Evolutionary conservation across 352 stramenopile species (phyloP), one percentile per base, ranked within the genome.

Genomic region (Globisporangium mamillatum): DNA sequence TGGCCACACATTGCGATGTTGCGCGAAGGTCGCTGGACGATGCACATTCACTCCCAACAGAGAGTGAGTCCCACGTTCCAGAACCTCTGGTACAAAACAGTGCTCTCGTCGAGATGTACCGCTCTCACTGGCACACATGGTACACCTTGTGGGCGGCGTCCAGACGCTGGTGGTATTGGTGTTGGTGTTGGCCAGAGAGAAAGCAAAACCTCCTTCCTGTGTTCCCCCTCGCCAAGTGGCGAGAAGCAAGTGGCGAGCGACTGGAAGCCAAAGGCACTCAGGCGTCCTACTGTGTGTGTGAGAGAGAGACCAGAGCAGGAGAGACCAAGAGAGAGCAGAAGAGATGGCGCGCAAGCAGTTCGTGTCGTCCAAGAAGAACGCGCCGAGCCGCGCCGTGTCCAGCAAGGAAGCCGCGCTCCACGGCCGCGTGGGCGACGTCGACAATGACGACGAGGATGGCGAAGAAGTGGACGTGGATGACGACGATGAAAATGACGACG

Each of bases 301-400:
- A 36, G 32, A 36, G 12, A 7, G 25, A 60, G 41, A 59, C 56
- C 38, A 18, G 16, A 50, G 41, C 10, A 46, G 38, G 12, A 46
- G 36, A 46, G 14, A 16, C 4, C 4, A 14, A 48, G 41, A 48
- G 36, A 44, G 38, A 46, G 38, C 12, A 16, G 12, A 14, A 14
- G 16, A 16, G 57, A 94, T 94, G 86, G 86, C 86, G 48, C 82
- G 89, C 65, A 90, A 91, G 72, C 87, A 91, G 73, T 93, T 94
- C 64, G 86, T 94, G 46, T 94, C 86, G 36, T 94, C 83, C 68
- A 94, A 91, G 79, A 94, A 94, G 75, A 94, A 92, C 74, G 86
- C 80, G 71, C 86, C 86, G 52, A 92, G 82, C 69, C 86, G 84
- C 63, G 78, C 73, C 32, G 79, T 94, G 50, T 92, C 86, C n/a